Conservation (phyloP, 441 rosid species). For the Adansonia gregorii region DNA sequence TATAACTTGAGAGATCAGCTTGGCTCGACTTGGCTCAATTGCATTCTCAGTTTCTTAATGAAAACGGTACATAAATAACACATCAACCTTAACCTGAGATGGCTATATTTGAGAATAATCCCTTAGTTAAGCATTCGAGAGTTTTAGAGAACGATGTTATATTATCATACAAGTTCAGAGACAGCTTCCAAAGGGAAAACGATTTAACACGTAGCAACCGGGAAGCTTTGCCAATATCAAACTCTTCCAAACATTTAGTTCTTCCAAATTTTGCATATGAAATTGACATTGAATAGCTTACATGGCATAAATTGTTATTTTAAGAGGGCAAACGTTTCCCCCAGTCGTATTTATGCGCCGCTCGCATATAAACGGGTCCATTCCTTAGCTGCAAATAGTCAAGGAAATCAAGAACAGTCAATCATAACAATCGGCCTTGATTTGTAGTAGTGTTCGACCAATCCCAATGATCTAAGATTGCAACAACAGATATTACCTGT, state of each 20-base stretch:
- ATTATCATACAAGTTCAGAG: slow-evolving; percentile 36
- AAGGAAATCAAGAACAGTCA: not conserved
- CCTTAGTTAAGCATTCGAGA: slow-evolving; percentile 16
- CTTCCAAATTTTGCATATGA: slow-evolving; percentile 43
- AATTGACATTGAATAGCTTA: slow-evolving; percentile 45
- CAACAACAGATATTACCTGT: slow-evolving; percentile 57
- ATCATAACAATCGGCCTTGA: not conserved
- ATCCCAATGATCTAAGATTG: not conserved
- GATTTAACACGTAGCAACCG: slow-evolving; percentile 31
- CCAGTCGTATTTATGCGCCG: slow-evolving; percentile 59
- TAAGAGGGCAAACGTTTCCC: slow-evolving; percentile 25
- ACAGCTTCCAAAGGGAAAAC: slow-evolving; percentile 29
- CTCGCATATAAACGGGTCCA: slow-evolving; percentile 97
- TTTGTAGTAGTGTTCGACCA: not conserved
- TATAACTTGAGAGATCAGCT: too few species aligned
- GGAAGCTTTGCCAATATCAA: slow-evolving; percentile 39
- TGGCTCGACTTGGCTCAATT: too few species aligned
- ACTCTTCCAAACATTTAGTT: slow-evolving; percentile 40
- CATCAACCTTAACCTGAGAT: not conserved
- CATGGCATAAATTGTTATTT: slow-evolving; percentile 46
- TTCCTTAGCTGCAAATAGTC: slow-evolving; percentile 78
- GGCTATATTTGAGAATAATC: not conserved
- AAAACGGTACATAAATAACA: not conserved
- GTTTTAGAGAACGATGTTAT: slow-evolving; percentile 12
- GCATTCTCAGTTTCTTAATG: not conserved